A percentile compares a stretch with the other conserved stretches of the same genome.
Conservation (phyloP, 768 basidiomycete species). For the Cyclocybe aegerita region DNA sequence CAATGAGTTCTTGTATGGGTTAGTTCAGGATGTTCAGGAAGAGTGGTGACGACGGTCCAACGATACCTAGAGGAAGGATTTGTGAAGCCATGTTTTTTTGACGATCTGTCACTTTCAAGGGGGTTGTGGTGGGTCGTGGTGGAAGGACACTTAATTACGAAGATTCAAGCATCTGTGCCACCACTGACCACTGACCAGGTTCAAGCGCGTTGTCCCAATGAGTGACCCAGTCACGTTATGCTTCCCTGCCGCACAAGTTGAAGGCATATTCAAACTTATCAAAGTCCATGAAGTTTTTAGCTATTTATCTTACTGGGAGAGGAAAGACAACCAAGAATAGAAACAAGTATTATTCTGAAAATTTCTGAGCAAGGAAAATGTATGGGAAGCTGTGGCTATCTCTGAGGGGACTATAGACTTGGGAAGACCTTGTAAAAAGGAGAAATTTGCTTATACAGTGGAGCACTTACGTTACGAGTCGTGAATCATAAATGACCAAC, state of each 20-base stretch:
- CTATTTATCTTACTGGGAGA: not conserved
- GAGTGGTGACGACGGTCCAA: not conserved
- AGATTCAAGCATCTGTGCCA: too few relatives aligned
- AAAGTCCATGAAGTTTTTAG: not conserved
- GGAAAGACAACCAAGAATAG: conserved; percentile 19
- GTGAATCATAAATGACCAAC: conserved; percentile 16
- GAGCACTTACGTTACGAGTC: conserved; percentile 14
- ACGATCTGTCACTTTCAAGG: not conserved
- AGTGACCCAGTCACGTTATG: too few relatives aligned
- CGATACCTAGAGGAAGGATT: conserved; percentile 85
- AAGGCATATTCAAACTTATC: too few relatives aligned
- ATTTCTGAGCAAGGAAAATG: not conserved
- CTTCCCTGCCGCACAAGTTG: not conserved
- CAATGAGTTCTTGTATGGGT: conserved; percentile 75
- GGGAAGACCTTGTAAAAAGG: not conserved
- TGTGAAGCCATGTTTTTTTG: conserved; percentile 75
- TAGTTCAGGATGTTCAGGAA: not conserved
- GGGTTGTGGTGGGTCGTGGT: not conserved
- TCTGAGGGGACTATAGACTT: not conserved
- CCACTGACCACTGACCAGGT: too few relatives aligned
- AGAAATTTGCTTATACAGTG: not conserved
- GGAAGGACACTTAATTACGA: not conserved
- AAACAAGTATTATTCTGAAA: conserved; percentile 16
- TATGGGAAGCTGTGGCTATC: too few relatives aligned
- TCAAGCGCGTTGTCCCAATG: too few relatives aligned